Base-by-base conservation (phyloP, 1,284 basidiomycete species). In the Ceratobasidium sp. region DNA sequence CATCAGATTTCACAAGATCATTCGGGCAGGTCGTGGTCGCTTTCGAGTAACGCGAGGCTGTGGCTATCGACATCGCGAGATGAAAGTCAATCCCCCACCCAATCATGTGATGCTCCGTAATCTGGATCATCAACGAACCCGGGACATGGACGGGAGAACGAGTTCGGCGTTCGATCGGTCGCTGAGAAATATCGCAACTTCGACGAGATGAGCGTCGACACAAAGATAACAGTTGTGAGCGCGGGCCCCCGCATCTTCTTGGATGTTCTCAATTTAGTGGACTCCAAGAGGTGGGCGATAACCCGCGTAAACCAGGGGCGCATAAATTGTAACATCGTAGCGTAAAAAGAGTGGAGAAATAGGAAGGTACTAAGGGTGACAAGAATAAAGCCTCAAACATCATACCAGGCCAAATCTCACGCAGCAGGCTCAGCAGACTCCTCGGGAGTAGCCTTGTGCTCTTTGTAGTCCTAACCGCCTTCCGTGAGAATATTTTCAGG, bases 371-470 rank as follows among this genome's bases (percentile, higher is more conserved):
- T 55, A 67, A 54, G 13, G 41, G 35, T 44, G 54, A 43, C 52
- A 43, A 66, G 32, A 67, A 35, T 8, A 28, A 54, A 55, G 18
- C 32, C 50, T 38, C 43, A 67, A 14, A 54, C 49, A 41, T 44
- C 43, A 58, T 41, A 30, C 54, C 32, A 18, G 23, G 18, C 21
- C 62, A 66, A 55, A 23, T 38, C 28, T 67, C 50, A 67, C 38
- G 50, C 64, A 67, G 64, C 52, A 41, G 50, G 32, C 35, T 67
- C 64, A 67, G 64, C 52, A 41, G 50, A 21, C 35, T 67, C 64
- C 2, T 67, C 64, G 23, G 64, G 64, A 18, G 49, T 44, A 13
- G 50, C 64, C 50, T 67, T 67, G 64, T 67, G 55, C 18, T 43
- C 64, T 49, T 67, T 28, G 23, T 11, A 43, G 35, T 5, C 49